Evolutionary conservation across 2,329 filamentous ascomycete species (phyloP).

Genomic region (Chaetothyriales sp.): DNA sequence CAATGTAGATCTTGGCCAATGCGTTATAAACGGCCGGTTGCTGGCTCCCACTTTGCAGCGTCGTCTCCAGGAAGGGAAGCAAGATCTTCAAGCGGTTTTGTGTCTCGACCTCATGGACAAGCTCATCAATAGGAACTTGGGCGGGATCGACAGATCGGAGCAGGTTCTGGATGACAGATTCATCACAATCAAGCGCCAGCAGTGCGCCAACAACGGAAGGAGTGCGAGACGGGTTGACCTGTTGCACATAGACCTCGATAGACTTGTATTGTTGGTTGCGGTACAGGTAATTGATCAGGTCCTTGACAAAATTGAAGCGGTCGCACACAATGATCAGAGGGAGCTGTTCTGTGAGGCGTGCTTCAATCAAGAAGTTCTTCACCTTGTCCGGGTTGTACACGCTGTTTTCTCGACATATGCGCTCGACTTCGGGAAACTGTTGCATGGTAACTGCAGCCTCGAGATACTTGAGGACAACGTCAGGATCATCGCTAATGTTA

Average conservation of each 20-base stretch:
- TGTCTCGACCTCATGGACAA: slow-evolving; percentile 87
- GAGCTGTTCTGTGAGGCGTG: slow-evolving; percentile 76
- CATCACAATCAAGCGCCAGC: slow-evolving; percentile 92
- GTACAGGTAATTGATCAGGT: slow-evolving; percentile 89
- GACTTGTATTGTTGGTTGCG: slow-evolving; percentile 99
- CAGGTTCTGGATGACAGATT: slow-evolving; percentile 86
- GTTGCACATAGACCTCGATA: slow-evolving; percentile 95
- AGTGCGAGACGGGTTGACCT: slow-evolving; percentile 80
- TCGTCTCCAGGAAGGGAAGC: slow-evolving; percentile 87
- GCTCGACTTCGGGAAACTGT: slow-evolving; percentile 90
- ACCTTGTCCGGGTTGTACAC: slow-evolving; percentile 86
- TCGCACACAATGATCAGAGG: slow-evolving; percentile 97
- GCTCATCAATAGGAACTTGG: slow-evolving; percentile 81
- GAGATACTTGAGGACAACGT: slow-evolving; percentile 99
- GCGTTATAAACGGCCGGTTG: slow-evolving; percentile 96
- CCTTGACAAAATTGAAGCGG: slow-evolving; percentile 97
- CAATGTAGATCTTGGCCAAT: slow-evolving; percentile 97
- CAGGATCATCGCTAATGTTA: slow-evolving; percentile 85
- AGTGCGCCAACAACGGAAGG: slow-evolving; percentile 86
- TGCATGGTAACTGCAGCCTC: slow-evolving; percentile 89
- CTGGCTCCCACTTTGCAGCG: slow-evolving; percentile 75
- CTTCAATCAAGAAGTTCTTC: slow-evolving; percentile 98
- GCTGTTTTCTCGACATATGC: slow-evolving; percentile 88
- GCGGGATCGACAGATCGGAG: slow-evolving; percentile 69
- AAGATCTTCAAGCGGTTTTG: slow-evolving; percentile 92